Evolutionary conservation across 2,329 filamentous ascomycete species (phyloP).

Genomic region (Bipolaris zeicola): DNA sequence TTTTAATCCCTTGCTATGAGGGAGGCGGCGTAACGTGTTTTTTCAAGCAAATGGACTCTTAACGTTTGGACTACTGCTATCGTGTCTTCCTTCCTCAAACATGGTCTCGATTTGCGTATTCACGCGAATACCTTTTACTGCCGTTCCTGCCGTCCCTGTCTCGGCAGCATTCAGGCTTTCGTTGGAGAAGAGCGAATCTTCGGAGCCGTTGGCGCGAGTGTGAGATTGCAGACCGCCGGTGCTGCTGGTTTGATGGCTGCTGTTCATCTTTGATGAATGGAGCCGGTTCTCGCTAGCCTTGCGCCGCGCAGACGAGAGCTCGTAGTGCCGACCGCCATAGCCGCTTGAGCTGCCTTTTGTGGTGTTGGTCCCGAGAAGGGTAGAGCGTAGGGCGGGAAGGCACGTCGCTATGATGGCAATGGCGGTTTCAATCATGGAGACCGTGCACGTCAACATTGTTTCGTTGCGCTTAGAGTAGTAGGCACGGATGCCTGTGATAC

Average conservation of each 20-base stretch:
- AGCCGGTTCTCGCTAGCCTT: constrained; percentile 15
- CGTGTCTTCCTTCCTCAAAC: constrained; percentile 6
- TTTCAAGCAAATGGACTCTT: constrained; percentile 7
- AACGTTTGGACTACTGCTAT: constrained; percentile 2
- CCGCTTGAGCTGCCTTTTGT: constrained; percentile 22
- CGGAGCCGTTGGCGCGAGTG: constrained; percentile 17
- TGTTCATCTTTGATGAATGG: not conserved
- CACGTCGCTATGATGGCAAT: constrained; percentile 51
- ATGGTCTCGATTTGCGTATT: constrained; percentile 22
- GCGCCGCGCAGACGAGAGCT: constrained; percentile 25
- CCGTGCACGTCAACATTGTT: constrained; percentile 32
- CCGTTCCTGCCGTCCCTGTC: not conserved
- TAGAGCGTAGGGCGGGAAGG: constrained; percentile 39
- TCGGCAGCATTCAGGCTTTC: not conserved
- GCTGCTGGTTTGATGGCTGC: not conserved
- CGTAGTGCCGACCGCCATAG: constrained; percentile 32
- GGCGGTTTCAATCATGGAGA: constrained; percentile 35
- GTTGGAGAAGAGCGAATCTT: constrained; percentile 21
- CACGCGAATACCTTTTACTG: constrained; percentile 15
- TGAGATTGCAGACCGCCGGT: constrained; percentile 7
- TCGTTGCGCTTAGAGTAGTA: constrained; percentile 27
- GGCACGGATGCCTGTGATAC: constrained; percentile 25
- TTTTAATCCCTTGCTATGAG: not conserved
- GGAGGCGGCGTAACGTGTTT: not conserved
- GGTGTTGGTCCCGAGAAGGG: constrained; percentile 25